Percentiles rank a stretch among this genome's conserved stretches.
Conservation (phyloP, 306 rosid genomes). For the Carpinus fangiana region DNA sequence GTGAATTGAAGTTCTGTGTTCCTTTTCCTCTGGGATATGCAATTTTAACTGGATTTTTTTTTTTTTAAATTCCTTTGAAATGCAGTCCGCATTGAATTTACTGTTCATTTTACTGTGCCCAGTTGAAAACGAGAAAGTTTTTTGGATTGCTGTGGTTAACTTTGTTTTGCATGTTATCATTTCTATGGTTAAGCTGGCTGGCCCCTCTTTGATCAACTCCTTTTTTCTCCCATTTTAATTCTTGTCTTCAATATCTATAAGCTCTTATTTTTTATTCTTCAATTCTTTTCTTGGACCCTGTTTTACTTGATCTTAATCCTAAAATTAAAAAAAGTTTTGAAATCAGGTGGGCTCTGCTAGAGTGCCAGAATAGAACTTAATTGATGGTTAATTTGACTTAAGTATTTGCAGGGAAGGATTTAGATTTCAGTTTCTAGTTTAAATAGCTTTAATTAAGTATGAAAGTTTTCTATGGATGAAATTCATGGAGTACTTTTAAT, state of each 20-base stretch:
- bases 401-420: background rate
- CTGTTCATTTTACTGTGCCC: background rate
- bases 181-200: background rate
- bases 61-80: too few species aligned
- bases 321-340: background rate
- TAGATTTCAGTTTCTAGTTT: background rate
- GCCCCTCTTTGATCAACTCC: background rate
- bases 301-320: background rate
- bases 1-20: too few species aligned
- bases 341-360: background rate
- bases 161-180: background rate
- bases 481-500: background rate
- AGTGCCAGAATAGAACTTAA: background rate
- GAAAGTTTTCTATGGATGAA: background rate
- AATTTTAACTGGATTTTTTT: background rate
- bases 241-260: background rate
- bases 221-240: background rate
- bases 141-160: background rate
- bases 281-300: background rate
- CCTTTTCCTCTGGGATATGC: background rate
- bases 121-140: background rate
- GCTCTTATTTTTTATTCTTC: background rate
- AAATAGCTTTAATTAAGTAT: background rate
- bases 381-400: background rate
- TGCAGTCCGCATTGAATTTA: background rate